Percentiles rank a stretch among this genome's conserved stretches.
phyloP scores from a whole-genome alignment of 192 early-diverging fungal species.

The Coemansia sp. region DNA sequence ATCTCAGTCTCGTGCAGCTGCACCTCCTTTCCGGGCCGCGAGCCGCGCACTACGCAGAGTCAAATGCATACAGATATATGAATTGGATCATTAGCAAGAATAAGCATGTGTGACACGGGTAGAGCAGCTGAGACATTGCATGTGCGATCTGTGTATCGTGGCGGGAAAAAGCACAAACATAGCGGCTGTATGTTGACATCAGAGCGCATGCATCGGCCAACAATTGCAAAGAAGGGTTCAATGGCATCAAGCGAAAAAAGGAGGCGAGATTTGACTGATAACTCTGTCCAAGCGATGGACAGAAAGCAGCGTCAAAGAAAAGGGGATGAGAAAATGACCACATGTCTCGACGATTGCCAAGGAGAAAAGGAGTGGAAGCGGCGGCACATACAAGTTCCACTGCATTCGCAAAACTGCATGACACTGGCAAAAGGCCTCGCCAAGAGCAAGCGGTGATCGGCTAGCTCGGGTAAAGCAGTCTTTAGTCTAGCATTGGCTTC shows the following conservation, averaged over 20 bases:
- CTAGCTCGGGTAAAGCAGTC: no score
- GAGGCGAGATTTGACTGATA: background rate
- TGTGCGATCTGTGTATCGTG: slow-evolving; percentile 3
- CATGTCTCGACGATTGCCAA: background rate
- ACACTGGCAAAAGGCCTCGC: no score
- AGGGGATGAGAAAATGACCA: background rate
- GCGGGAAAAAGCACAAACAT: background rate
- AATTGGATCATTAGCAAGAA: background rate
- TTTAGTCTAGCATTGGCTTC: background rate
- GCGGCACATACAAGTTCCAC: no score
- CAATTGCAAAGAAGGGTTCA: background rate
- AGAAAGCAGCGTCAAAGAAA: background rate
- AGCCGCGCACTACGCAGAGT: slow-evolving; percentile 79
- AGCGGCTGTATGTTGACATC: background rate
- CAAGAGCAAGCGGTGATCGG: no score
- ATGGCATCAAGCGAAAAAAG: background rate
- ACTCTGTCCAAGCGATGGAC: background rate
- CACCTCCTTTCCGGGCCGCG: slow-evolving; percentile 94
- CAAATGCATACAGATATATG: background rate
- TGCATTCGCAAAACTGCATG: no score
- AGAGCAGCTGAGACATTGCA: background rate
- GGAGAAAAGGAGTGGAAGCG: background rate
- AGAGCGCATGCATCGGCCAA: slow-evolving; percentile 2
- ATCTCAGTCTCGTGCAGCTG: slow-evolving; percentile 94
- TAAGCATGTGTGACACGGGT: background rate